Percentiles rank a stretch among this genome's conserved stretches.
These are phyloP conservation scores for Penicillium sp. DNA, from an alignment of 2,329 filamentous ascomycete species.

Conservation along the genomic window DNA sequence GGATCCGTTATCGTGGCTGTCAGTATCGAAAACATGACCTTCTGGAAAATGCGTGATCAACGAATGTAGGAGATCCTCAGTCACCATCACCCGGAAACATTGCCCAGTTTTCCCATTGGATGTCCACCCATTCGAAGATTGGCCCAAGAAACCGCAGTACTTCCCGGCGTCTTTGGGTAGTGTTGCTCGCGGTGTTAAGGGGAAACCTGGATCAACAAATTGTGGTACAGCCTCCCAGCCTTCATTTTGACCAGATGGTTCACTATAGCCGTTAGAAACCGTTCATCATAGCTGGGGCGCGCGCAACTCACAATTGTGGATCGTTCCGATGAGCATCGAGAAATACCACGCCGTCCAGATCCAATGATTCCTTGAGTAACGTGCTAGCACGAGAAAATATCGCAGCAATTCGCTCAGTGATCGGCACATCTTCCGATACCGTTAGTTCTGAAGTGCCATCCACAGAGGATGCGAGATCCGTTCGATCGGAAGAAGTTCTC, in stretches of 20 bases:
- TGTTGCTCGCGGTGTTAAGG: background rate
- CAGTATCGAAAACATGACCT: constrained; percentile 26
- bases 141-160: constrained; percentile 23
- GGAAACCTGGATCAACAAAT: background rate
- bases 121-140: constrained; percentile 11
- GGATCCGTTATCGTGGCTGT: background rate
- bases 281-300: background rate
- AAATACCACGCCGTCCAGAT: constrained; percentile 43
- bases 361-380: constrained; percentile 46
- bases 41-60: constrained; percentile 26
- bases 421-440: constrained; percentile 9
- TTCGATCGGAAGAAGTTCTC: background rate
- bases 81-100: constrained; percentile 1
- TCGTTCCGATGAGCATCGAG: constrained; percentile 28
- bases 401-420: constrained; percentile 20
- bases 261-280: constrained; percentile 11
- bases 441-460: background rate
- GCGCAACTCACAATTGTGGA: constrained; percentile 23
- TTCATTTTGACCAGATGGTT: constrained; percentile 14
- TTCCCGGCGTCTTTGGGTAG: constrained; percentile 3
- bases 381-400: constrained; percentile 49
- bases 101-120: background rate
- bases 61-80: constrained; percentile 17
- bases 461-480: background rate
- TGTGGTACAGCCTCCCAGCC: constrained; percentile 26